Conservation (phyloP, 2,329 filamentous ascomycete species). For the Arachnomyces sp. region DNA sequence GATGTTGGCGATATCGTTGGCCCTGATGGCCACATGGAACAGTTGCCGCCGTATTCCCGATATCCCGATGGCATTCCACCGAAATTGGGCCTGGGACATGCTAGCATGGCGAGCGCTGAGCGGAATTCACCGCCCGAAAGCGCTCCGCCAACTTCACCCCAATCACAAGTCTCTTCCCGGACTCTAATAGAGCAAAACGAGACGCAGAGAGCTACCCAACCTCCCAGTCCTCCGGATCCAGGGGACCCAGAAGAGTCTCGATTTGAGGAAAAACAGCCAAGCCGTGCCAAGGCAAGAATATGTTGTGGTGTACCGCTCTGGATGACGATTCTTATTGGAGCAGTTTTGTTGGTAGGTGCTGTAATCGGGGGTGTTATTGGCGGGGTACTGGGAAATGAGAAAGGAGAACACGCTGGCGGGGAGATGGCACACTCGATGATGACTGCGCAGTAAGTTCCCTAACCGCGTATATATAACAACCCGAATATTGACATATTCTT, state of each 20-base stretch:
- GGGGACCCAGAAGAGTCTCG: constrained; percentile 28
- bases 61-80: constrained; percentile 70
- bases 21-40: constrained; percentile 80
- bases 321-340: constrained; percentile 39
- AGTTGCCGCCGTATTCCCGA: constrained; percentile 82
- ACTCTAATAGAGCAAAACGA: constrained; percentile 13
- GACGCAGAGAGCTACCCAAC: constrained; percentile 9
- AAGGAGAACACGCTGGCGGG: constrained; percentile 17
- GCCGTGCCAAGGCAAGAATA: constrained; percentile 34
- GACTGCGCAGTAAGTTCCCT: constrained; percentile 8
- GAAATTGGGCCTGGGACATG: constrained; percentile 41
- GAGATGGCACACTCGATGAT: constrained; percentile 7
- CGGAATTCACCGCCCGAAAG: constrained; percentile 35
- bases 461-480: neutral
- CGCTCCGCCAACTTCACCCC: constrained; percentile 17
- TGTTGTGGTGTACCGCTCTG: constrained; percentile 48
- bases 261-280: constrained; percentile 37
- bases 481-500: constrained; percentile 17
- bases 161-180: constrained; percentile 28
- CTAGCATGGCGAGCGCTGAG: constrained; percentile 26
- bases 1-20: constrained; percentile 82
- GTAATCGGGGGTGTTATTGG: constrained; percentile 49
- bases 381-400: constrained; percentile 42
- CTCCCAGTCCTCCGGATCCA: constrained; percentile 9
- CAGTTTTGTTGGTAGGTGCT: constrained; percentile 42